These are phyloP conservation scores for Przewalskia tangutica DNA, from an alignment of 257 asterid genomes.

Conservation along the genomic window DNA sequence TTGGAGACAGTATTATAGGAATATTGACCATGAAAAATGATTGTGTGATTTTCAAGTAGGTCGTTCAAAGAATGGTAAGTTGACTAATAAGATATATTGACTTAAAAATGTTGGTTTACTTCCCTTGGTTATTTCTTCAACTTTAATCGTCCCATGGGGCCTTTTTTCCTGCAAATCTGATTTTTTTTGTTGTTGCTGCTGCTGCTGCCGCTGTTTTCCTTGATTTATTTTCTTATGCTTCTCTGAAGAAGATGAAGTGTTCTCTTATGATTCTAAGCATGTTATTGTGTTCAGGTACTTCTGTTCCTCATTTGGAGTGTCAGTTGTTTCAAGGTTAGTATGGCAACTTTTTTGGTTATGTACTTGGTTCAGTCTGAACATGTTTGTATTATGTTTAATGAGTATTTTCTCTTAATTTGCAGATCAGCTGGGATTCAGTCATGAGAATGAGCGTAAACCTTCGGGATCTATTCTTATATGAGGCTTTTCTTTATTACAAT, in stretches of 20 bases:
- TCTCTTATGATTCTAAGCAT: neutral
- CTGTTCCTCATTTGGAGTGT: conserved; percentile 80
- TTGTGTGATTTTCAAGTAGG: neutral
- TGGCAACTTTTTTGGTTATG: neutral
- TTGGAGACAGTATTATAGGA: neutral
- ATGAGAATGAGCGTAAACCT: conserved; percentile 96
- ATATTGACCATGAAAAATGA: neutral
- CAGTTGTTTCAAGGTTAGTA: conserved; percentile 86
- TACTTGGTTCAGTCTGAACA: neutral
- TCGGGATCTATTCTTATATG: conserved; percentile 83
- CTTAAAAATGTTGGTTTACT: neutral
- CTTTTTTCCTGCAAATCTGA: neutral
- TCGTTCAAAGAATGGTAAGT: neutral
- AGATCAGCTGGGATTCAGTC: conserved; percentile 99
- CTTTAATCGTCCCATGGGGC: neutral
- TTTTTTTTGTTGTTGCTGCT: neutral
- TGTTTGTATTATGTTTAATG: neutral
- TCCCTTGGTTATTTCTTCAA: neutral
- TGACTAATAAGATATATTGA: neutral
- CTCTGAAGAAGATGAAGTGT: neutral
- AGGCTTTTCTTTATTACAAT: conserved; percentile 96
- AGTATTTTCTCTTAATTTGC: conserved; percentile 21
- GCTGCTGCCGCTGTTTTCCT: neutral
- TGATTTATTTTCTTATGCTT: neutral
- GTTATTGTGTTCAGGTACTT: conserved; percentile 45